Evolutionary conservation across 208 protist species (phyloP), one percentile per base, ranked within the genome.

Genomic region (Zelonia costaricensis): DNA sequence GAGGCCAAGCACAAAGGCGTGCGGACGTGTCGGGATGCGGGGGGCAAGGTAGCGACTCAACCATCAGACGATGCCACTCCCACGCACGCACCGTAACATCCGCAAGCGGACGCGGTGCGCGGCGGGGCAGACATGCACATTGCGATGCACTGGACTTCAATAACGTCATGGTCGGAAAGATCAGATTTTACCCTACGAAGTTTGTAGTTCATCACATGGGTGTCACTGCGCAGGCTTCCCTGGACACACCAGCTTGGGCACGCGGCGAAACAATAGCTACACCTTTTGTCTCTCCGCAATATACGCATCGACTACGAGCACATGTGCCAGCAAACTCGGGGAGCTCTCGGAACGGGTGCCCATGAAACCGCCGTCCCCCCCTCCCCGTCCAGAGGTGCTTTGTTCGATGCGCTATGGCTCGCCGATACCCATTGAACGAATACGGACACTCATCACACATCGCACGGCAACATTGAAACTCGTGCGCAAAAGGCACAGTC

Each of bases 161-260:
- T 71, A 62, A 39, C 64, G 64, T 71, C 56, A 62, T 12, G 56
- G 64, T 71, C 64, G 54, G 64, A 35, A 23, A 53, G 36, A 39
- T 78, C 76, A 78, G 76, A 78, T 82, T 82, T 82, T 82, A 78
- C 76, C 76, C 76, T 78, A 82, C 76, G 61, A 82, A 74, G 64
- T 74, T 62, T 43, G 27, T 47, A 42, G n/a, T 52, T 46, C 36
- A 51, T 59, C 39, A 43, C 27, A 8, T n/a, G n/a, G 23, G 31
- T 20, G 35, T 56, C 39, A 54, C 30, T 33, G 4, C 18, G 16
- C 6, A 13, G 18, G 5, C 28, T 23, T 33, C 22, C 15, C 28
- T 22, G 28, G n/a, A n/a, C n/a, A n/a, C n/a, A n/a, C n/a, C n/a
- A n/a, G n/a, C n/a, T n/a, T n/a, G n/a, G n/a, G n/a, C n/a, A n/a